Evolutionary conservation across 345 rosid species (phyloP).

Genomic region (Hibiscus syriacus): DNA sequence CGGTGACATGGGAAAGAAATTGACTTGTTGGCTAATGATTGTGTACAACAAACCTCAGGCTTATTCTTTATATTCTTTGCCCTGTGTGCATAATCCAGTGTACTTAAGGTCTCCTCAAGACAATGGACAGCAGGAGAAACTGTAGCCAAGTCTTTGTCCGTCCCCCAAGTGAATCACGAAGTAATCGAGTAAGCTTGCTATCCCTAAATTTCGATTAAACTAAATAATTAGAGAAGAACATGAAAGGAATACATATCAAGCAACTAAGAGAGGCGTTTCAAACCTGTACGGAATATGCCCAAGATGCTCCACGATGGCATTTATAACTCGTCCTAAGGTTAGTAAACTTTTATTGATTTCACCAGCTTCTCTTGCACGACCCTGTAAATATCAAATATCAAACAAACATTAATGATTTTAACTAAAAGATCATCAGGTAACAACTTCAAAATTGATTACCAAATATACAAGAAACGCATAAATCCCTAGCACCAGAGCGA

Average conservation of each 20-base stretch:
- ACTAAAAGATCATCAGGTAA: conserved; percentile 3
- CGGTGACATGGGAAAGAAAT: neutral
- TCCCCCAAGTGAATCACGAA: conserved; percentile 98
- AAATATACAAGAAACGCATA: conserved; percentile 14
- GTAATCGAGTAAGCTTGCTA: conserved; percentile 92
- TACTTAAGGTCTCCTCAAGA: conserved; percentile 90
- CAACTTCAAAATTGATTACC: neutral
- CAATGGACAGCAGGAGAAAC: conserved; percentile 99
- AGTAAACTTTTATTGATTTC: conserved; percentile 98
- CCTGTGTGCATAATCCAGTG: conserved; percentile 95
- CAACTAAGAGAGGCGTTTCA: conserved; percentile 4
- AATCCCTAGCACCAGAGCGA: conserved; percentile 99
- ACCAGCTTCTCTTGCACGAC: conserved; percentile 99
- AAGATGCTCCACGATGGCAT: conserved; percentile 97
- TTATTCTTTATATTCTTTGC: conserved; percentile 91
- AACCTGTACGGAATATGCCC: conserved; percentile 94
- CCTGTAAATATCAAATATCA: conserved; percentile 30
- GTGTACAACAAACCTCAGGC: conserved; percentile 70
- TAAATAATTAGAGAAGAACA: neutral
- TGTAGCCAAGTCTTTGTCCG: conserved; percentile 99
- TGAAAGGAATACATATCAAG: conserved; percentile 2
- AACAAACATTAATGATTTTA: neutral
- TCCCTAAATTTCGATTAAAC: conserved; percentile 49
- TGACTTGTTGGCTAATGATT: neutral
- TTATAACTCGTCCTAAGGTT: conserved; percentile 91